Percentiles rank a stretch among this genome's conserved stretches.
Evolutionary conservation across 441 rosid species (phyloP).

Genomic region (Eutrema salsugineum): DNA sequence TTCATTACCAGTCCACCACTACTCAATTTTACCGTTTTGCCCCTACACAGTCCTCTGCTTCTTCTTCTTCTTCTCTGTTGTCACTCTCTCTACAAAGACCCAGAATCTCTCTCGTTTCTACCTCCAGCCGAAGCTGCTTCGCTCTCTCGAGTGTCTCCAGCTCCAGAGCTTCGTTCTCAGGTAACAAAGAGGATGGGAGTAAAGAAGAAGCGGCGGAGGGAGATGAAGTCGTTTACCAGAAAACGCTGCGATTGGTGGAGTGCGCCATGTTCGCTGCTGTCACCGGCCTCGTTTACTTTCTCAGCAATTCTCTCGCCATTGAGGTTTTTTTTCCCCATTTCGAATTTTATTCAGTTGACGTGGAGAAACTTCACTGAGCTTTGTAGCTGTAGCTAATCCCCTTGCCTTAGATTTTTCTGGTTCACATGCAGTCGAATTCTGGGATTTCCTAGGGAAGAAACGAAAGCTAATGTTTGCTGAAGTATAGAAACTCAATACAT

Average conservation of each 20-base stretch:
- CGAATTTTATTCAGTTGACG: background rate
- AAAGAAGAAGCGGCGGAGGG: conserved; percentile 37
- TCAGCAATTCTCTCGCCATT: conserved; percentile 86
- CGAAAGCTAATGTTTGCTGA: background rate
- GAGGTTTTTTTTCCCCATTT: conserved; percentile 45
- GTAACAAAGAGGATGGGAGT: conserved; percentile 26
- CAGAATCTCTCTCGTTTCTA: conserved; percentile 23
- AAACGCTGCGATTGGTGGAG: conserved; percentile 83
- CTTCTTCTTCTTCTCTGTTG: conserved; percentile 4
- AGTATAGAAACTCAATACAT: background rate
- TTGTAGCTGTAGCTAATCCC: background rate
- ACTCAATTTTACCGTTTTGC: conserved; percentile 26
- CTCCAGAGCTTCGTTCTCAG: conserved; percentile 24
- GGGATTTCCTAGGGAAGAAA: background rate
- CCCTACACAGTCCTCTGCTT: background rate
- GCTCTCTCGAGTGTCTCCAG: conserved; percentile 35
- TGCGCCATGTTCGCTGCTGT: conserved; percentile 91
- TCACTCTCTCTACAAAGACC: conserved; percentile 3
- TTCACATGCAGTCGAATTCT: background rate
- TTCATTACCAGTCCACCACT: conserved; percentile 30
- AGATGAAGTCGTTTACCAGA: conserved; percentile 52
- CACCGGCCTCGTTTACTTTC: conserved; percentile 77
- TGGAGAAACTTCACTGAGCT: background rate
- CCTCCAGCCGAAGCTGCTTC: conserved; percentile 30
- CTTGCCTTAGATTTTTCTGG: background rate